Evolutionary conservation across 2,329 filamentous ascomycete genomes (phyloP), one percentile per base, ranked within the genome.

Genomic region (Ceratocystis smalleyi): DNA sequence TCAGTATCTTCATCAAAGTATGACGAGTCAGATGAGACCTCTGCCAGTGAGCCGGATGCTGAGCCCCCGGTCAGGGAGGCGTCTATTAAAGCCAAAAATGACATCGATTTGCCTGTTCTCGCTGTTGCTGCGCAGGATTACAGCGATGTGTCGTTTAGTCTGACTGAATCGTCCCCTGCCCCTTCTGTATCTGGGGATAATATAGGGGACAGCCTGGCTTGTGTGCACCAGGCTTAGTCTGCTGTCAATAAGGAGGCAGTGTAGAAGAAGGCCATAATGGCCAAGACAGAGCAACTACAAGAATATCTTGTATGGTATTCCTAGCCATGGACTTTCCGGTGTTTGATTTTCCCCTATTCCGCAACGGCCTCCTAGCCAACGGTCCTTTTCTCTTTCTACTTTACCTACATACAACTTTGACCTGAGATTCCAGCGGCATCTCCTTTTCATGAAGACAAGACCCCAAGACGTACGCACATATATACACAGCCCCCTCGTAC

Each of bases 91-190:
- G 27, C 24, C 0, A n/a, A 40, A 5, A 40, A 30, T 35, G 54
- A n/a, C 27, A 30, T 22, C 61, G 59, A 64, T 32, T n/a, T 66
- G 35, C 61, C 65, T 17, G 51, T 43, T 30, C 57, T 59, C 1
- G 51, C 35, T 64, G n/a, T 40, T 40, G 35, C 10, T 40, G 35
- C 47, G 19, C 65, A 66, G 5, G 65, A 66, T 49, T 66, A 66
- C 12, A 61, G 49, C 19, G 62, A 66, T 35, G 54, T 64, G 30
- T 66, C 65, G 8, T 66, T 66, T 49, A 59, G 57, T 30, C 49
- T 66, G 51, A 62, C 61, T 32, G 61, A 59, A 43, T 64, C 55
- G 8, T 61, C 59, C 17, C 54, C 47, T 55, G 22, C 32, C 12
- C 62, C 62, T n/a, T 57, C 62, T n/a, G n/a, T 55, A 17, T 40